Evolutionary conservation across 2,329 filamentous ascomycete species (phyloP).

Genomic region (Colletotrichum sp.): DNA sequence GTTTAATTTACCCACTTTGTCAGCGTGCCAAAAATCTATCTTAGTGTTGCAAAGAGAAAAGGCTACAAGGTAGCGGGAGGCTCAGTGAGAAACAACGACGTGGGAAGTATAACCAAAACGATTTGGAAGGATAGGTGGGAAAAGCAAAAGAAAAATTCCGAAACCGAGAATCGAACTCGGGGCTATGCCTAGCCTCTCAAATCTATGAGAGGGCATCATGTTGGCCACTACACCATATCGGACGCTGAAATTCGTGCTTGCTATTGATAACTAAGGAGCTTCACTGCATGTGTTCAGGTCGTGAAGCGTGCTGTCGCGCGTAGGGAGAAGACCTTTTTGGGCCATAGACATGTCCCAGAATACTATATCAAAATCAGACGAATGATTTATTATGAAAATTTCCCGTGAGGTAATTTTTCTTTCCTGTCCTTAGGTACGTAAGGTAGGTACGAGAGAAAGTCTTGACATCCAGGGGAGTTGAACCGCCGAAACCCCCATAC

Average conservation of each 20-base stretch:
- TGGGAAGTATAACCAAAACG: not conserved
- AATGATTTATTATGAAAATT: not conserved
- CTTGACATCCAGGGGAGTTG: not conserved
- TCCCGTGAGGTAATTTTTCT: not conserved
- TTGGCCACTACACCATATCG: constrained; percentile 23
- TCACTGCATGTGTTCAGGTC: accelerated
- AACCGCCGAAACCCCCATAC: not conserved
- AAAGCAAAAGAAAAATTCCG: not conserved
- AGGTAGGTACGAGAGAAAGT: not conserved
- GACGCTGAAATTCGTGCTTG: accelerated
- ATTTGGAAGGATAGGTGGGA: not conserved
- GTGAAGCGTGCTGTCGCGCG: not conserved
- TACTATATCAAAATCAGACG: not conserved
- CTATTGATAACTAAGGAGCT: accelerated
- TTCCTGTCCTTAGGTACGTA: not conserved
- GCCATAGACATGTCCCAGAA: not conserved
- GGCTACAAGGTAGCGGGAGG: not conserved
- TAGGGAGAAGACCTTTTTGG: not conserved
- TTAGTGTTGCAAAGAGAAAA: not conserved
- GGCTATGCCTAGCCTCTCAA: constrained; percentile 17
- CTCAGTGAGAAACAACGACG: not conserved
- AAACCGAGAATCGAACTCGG: constrained; percentile 21
- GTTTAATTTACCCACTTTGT: not conserved
- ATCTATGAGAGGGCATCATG: constrained; percentile 15
- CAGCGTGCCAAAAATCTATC: not conserved